A percentile compares a stretch with the other conserved stretches of the same genome.
phyloP scores from a whole-genome alignment of 2,329 filamentous ascomycete species.

The Fusarium sp. region DNA sequence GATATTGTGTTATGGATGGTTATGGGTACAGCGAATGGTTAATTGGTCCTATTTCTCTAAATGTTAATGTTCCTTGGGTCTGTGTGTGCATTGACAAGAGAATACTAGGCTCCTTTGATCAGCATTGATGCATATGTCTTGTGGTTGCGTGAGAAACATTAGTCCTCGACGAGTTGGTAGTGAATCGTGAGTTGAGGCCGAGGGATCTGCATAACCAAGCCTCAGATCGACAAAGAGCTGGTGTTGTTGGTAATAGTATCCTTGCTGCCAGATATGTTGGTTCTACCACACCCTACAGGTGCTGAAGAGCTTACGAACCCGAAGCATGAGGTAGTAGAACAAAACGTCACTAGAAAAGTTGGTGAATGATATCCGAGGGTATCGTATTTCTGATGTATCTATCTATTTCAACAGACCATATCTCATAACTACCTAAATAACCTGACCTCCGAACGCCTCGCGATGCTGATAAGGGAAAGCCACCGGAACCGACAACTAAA shows the following conservation, averaged over 20 bases:
- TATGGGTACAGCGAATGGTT: constrained; percentile 3
- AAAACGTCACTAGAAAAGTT: background rate
- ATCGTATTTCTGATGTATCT: constrained; percentile 20
- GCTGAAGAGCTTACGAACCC: background rate
- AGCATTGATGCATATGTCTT: background rate
- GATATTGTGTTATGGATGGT: constrained; percentile 14
- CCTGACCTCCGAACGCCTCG: constrained; percentile 31
- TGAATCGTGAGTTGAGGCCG: background rate
- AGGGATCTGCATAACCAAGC: constrained; percentile 10
- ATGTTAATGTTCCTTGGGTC: background rate
- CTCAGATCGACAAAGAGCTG: background rate
- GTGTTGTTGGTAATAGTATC: background rate
- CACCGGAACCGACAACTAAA: background rate
- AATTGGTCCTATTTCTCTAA: background rate
- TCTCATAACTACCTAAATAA: constrained; percentile 8
- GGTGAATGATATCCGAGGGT: background rate
- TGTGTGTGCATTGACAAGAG: background rate
- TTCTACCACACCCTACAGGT: background rate
- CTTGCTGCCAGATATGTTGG: background rate
- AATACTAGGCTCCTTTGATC: background rate
- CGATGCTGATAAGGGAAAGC: constrained; percentile 27
- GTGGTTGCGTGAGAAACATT: background rate
- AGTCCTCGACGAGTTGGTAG: background rate
- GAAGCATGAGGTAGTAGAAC: too few relatives aligned
- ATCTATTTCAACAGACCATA: constrained; percentile 12